Evolutionary conservation across 2,329 filamentous ascomycete species (phyloP), one percentile per base, ranked within the genome.

Genomic region (Diaporthe australafricana): DNA sequence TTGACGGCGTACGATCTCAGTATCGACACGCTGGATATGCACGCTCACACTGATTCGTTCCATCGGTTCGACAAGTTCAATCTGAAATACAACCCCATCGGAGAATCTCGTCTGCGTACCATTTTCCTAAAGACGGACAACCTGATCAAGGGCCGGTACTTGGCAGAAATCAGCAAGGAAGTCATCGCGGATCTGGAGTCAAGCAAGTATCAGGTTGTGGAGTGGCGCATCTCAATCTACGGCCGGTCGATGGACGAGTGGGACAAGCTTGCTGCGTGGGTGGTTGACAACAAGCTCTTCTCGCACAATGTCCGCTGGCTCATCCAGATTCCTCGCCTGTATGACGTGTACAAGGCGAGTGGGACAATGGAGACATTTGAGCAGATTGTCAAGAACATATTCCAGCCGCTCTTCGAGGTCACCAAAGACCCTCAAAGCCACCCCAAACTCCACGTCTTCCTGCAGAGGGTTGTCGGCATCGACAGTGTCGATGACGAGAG

Each of bases 41-140:
- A 99, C 85, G 96, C 96, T 30, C 96, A 99, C 79, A 98, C 94
- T 14, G 96, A 99, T 82, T 97, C 94, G 0, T 99, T 99, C 84
- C 96, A 99, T 83, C 94, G 96, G 5, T 99, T 99, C 80, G 96
- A 99, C 86, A 99, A 99, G 82, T 99, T 99, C 88, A 99, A 99
- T 80, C 86, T 99, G 70, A 99, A 99, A 81, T 99, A 99, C 81
- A 99, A 99, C 77, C 96, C 96, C 0, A 92, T 99, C 73, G 96
- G 96, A 63, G 96, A 99, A 83, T 98, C 96, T 53, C 92, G 96
- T 70, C 85, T 99, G 70, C 91, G 96, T 78, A 98, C 96, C n/a
- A 99, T 99, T 77, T 99, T 99, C 81, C 86, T 99, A 69, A 99
- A 99, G 85, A 99, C 96, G 12, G 96, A 99, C 83, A 99, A 99